phyloP scores from a whole-genome alignment of 805 yeast species.

The Jamesozyma piceae region DNA sequence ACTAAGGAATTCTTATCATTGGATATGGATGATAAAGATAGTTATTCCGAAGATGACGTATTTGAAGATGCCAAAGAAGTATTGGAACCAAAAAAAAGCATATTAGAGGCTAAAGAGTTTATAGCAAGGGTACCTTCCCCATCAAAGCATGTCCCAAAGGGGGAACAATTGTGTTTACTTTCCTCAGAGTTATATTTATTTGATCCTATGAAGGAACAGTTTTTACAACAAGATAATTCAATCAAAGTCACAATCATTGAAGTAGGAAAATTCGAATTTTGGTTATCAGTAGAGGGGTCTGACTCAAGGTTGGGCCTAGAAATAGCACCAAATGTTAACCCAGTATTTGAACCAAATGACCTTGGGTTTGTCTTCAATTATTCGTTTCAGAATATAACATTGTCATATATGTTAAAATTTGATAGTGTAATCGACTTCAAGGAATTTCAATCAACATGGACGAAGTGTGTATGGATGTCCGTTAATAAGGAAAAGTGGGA shows the following conservation, averaged over 20 bases:
- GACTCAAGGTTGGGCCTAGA: slow-evolving; percentile 32
- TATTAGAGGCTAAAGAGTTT: background rate
- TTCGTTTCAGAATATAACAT: slow-evolving; percentile 32
- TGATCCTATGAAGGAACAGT: slow-evolving; percentile 43
- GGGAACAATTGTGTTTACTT: slow-evolving; percentile 7
- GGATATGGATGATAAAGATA: background rate
- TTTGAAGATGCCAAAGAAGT: slow-evolving; percentile 18
- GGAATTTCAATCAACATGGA: slow-evolving; percentile 44
- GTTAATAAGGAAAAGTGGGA: slow-evolving; percentile 44
- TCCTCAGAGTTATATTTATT: slow-evolving; percentile 44
- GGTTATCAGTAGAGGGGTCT: slow-evolving; percentile 37
- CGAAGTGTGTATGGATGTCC: slow-evolving; percentile 52
- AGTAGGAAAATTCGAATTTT: slow-evolving; percentile 42
- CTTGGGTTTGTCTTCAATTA: slow-evolving; percentile 57
- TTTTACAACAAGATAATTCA: slow-evolving; percentile 34
- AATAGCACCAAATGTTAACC: slow-evolving; percentile 46
- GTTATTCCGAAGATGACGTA: slow-evolving; percentile 6
- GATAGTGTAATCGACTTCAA: slow-evolving; percentile 32
- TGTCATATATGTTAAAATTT: slow-evolving; percentile 61
- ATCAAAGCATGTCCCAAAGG: slow-evolving; percentile 10
- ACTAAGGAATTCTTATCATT: background rate
- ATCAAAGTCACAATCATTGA: slow-evolving; percentile 36
- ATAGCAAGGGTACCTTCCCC: slow-evolving; percentile 5
- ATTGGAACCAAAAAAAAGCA: background rate
- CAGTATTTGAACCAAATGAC: slow-evolving; percentile 50